A percentile compares a stretch with the other conserved stretches of the same genome.
These are phyloP conservation scores for Pleurostoma richardsiae DNA, from an alignment of 2,329 filamentous ascomycete species.

Conservation along the genomic window DNA sequence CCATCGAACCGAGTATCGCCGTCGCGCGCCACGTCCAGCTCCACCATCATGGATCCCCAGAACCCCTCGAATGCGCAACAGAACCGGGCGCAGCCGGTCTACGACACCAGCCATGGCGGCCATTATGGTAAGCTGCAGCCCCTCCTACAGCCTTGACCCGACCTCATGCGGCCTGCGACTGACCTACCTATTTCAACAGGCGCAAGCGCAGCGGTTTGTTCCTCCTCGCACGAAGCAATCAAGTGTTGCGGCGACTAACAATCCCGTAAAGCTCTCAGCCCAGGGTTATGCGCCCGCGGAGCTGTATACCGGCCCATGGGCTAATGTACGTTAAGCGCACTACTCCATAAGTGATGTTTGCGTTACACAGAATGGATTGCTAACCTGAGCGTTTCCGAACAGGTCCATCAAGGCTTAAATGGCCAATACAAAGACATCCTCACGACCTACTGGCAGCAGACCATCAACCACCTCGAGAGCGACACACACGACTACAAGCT, in stretches of 20 bases:
- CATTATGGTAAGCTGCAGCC: constrained; percentile 62
- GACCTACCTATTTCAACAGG: constrained; percentile 34
- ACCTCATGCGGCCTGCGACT: constrained; percentile 12
- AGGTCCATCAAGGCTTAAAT: constrained; percentile 85
- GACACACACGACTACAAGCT: constrained; percentile 98
- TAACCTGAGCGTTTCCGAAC: background rate
- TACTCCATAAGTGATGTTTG: background rate
- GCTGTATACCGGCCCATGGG: constrained; percentile 90
- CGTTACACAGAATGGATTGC: background rate
- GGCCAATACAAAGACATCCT: constrained; percentile 95
- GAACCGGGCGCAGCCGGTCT: constrained; percentile 58
- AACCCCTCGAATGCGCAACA: constrained; percentile 51
- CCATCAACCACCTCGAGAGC: constrained; percentile 89
- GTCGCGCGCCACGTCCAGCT: background rate
- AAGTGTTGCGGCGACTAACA: background rate
- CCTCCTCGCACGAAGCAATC: background rate
- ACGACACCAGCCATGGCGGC: constrained; percentile 68
- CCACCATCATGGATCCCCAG: constrained; percentile 46
- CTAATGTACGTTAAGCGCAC: constrained; percentile 62
- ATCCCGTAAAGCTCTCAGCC: constrained; percentile 63
- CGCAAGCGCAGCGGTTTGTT: constrained; percentile 62
- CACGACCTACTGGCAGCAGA: constrained; percentile 99
- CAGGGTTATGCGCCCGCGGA: constrained; percentile 89
- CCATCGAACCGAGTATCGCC: background rate
- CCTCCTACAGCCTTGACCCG: background rate